Evolutionary conservation across 1,139 yeast species (phyloP), one percentile per base, ranked within the genome.

Genomic region (Schwanniomyces etchellsii): DNA sequence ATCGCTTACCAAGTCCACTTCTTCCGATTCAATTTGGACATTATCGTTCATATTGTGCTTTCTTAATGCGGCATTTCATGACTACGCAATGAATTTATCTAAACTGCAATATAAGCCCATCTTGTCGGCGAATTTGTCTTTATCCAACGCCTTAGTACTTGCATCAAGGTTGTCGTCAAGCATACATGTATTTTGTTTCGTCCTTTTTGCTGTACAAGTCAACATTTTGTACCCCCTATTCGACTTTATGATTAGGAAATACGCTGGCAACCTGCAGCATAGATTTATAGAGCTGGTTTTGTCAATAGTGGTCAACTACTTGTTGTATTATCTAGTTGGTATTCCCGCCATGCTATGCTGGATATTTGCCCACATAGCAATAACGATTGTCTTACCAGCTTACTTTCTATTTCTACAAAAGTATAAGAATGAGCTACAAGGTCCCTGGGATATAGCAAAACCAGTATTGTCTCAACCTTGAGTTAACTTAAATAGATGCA

Each of bases 11-110:
- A 74, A 77, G 43, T 83, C 96, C 1, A 86, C 96, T 0, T 76
- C 96, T 0, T 82, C 94, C 1, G 97, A 91, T 55, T 86, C 96
- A 12, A 86, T 93, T 39, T 91, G 98, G 97, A 88, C 95, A 0
- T 57, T 91, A 5, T 77, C 95, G 3, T 76, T 82, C 31, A 79
- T 95, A 75, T 63, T 91, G 16, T 78, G 84, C 24, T 42, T 85
- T 5, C 64, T 77, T 26, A 84, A 84, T 45, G 60, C 85, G 3
- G 52, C 79, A 11, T 74, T 78, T 43, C 82, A 81, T 47, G 88
- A 82, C 47, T 82, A 81, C 40, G 67, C 75, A 5, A 59, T 71
- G 44, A 64, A 66, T 31, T 44, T 54, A 33, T 57, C 47, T 6
- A 29, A 43, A 5, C 45, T 41, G 3, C 50, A 45, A 28, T 67